A percentile compares a stretch with the other conserved stretches of the same genome.
Conservation (phyloP, 2,329 filamentous ascomycete species). For the Nectriaceae sp. region DNA sequence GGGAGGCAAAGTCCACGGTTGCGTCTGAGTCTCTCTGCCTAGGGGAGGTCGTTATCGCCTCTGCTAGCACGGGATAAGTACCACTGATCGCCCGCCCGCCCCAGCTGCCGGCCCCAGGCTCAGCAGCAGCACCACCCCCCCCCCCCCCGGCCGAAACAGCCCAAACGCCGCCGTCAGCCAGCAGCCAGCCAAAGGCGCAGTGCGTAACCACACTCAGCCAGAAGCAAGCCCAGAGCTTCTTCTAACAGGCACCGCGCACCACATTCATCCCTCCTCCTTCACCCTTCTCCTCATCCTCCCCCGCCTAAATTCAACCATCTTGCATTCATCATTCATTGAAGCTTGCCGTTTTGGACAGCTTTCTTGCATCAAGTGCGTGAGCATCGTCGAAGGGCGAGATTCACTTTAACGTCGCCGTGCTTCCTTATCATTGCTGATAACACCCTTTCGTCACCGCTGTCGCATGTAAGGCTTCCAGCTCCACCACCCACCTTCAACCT, state of each 20-base stretch:
- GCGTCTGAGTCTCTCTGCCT: neutral
- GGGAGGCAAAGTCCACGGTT: neutral
- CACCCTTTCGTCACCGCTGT: constrained; percentile 29
- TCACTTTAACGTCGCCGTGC: constrained; percentile 24
- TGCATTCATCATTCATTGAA: constrained; percentile 1
- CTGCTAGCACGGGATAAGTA: constrained; percentile 24
- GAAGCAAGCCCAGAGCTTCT: constrained; percentile 17
- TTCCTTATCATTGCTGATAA: constrained; percentile 29
- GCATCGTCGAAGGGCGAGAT: constrained; percentile 21
- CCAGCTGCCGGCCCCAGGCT: no score
- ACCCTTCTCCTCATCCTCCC: constrained; percentile 3
- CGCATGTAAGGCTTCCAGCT: constrained; percentile 27
- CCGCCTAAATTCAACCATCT: constrained; percentile 1
- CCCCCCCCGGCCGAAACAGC: neutral
- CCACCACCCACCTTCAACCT: constrained; percentile 16
- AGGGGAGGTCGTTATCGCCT: constrained; percentile 15
- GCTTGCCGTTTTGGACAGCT: constrained; percentile 1
- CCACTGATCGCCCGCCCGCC: constrained; percentile 20
- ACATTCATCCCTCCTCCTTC: constrained; percentile 14
- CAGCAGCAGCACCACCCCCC: no score
- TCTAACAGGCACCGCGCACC: constrained; percentile 15
- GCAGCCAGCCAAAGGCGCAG: neutral
- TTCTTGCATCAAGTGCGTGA: neutral
- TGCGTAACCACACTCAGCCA: neutral
- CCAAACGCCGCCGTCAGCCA: neutral